Evolutionary conservation across 2,329 filamentous ascomycete species (phyloP), one percentile per base, ranked within the genome.

Genomic region (Cadophora luteo-olivacea): DNA sequence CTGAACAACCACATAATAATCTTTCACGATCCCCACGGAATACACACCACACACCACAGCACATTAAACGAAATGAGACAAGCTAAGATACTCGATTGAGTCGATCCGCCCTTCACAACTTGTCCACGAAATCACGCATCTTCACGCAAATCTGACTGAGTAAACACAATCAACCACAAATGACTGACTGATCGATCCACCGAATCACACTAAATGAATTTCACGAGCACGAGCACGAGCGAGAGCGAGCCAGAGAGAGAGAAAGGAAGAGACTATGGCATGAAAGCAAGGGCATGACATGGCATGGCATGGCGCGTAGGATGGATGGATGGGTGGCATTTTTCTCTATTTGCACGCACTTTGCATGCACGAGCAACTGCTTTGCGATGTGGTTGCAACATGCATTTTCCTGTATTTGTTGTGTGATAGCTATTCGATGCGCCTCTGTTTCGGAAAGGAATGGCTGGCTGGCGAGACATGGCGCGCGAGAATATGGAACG

Each of bases 401-500:
- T 54, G 51, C 51, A 54, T 54, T 54, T 32, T 54, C 25, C 51
- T 54, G 51, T 54, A 54, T 25, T 54, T 54, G 25, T 32, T 54
- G 14, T 54, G 25, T 14, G 51, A 36, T 36, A 11, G n/a, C n/a
- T n/a, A n/a, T n/a, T n/a, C 33, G 33, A n/a, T 48, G 16, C 19
- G 19, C 45, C 45, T 48, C 19, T n/a, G n/a, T 48, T 48, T 48
- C 9, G 16, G 45, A 9, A 48, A 48, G 22, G 45, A 19, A 60
- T n/a, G 58, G 45, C 38, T 49, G 58, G 55, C 19, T 33, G 54
- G 58, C 54, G 32, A 58, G 22, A 25, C n/a, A 32, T 48, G 45
- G 45, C 45, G 55, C 36, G 55, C 41, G 33, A 25, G n/a, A n/a
- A n/a, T 41, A n/a, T 48, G 45, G 45, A 41, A 48, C 22, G 45